Base-by-base conservation (phyloP, 1,284 basidiomycete genomes). In the Tilletia horrida region DNA sequence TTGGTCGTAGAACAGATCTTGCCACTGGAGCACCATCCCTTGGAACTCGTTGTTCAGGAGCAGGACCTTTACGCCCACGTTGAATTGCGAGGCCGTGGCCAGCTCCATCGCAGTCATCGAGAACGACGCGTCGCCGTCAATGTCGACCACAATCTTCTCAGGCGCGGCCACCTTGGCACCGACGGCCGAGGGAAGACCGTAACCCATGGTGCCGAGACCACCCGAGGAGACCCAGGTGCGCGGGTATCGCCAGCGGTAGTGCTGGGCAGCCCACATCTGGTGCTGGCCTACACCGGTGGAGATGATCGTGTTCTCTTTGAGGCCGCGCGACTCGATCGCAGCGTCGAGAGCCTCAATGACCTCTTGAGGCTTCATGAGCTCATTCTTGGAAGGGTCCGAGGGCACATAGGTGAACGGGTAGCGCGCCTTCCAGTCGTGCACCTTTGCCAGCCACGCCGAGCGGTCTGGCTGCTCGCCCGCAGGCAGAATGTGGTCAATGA, bases 191-290 rank as follows among this genome's bases (percentile, higher is more conserved):
- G 95, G 96, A 0, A 98, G 86, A 81, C 95, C 95, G 83, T 92
- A 97, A 78, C 95, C 96, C 95, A 97, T 98, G 18, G 82, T 83
- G 13, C 95, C 95, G 23, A 97, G 88, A 74, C 95, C 95, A 76
- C 95, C 95, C n/a, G 92, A 95, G 8, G 93, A 93, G 69, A 98
- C 88, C 89, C 94, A 91, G 43, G 91, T 87, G 50, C 89, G 86
- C 0, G 95, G 95, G 64, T 89, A 83, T 69, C 85, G 90, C 94
- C 94, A 97, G 74, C 93, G 86, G 84, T 88, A 97, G 83, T 91
- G 87, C 83, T 98, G 96, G 61, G 92, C 92, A 0, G 95, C 94
- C 93, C 93, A 98, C 95, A 98, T 98, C 84, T 98, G 95, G 84
- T 98, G 95, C 83, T 97, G 95, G 3, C 96, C 96, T 27, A 98